Percentiles rank a stretch among this genome's conserved stretches.
Conservation (phyloP, 2,329 filamentous ascomycete species). For the Exophiala sp. region DNA sequence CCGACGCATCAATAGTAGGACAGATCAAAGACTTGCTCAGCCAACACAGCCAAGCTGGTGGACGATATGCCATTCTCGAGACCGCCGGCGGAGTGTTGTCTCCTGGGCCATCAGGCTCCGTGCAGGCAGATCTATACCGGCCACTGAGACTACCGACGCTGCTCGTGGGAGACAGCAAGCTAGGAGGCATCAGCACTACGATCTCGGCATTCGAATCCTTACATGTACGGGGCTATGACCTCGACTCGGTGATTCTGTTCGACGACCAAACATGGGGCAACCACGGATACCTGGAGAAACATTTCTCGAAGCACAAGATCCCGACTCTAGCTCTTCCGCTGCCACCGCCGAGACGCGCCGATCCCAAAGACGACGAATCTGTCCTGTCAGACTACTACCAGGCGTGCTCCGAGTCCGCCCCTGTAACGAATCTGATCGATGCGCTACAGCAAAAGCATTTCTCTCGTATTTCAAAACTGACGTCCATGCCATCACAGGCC, state of each 20-base stretch:
- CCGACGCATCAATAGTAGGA: constrained; percentile 48
- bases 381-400: constrained; percentile 62
- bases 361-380: constrained; percentile 46
- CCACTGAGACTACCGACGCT: constrained; percentile 67
- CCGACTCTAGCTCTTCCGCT: constrained; percentile 51
- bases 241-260: constrained; percentile 66
- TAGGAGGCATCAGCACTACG: constrained; percentile 74
- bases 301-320: constrained; percentile 59
- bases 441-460: constrained; percentile 51
- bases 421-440: constrained; percentile 45
- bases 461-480: constrained; percentile 53
- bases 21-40: constrained; percentile 44
- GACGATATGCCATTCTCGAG: constrained; percentile 57
- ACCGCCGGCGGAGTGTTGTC: constrained; percentile 79
- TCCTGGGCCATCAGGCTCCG: constrained; percentile 66
- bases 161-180: constrained; percentile 65
- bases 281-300: constrained; percentile 58
- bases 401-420: constrained; percentile 37
- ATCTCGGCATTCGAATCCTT: constrained; percentile 77
- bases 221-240: constrained; percentile 68
- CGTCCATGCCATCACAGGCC: constrained; percentile 57
- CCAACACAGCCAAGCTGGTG: constrained; percentile 30
- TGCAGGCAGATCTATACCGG: constrained; percentile 71
- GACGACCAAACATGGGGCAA: constrained; percentile 61
- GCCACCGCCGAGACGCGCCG: constrained; percentile 50